Percentiles rank a stretch among this genome's conserved stretches.
phyloP scores from a whole-genome alignment of 2,329 filamentous ascomycete species.

The Aspergillus tanneri region DNA sequence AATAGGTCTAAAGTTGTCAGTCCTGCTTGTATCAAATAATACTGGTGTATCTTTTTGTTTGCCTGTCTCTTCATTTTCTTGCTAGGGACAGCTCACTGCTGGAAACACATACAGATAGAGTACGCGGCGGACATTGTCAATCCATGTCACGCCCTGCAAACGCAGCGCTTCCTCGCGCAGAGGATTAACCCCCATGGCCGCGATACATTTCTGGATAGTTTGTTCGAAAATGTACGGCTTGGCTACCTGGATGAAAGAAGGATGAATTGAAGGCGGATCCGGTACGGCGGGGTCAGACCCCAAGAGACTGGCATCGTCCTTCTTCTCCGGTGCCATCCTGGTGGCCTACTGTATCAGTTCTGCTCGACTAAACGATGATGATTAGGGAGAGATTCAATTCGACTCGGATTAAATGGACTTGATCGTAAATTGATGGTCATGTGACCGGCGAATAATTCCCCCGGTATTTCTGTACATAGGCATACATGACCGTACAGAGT shows the following conservation, averaged over 20 bases:
- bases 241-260: constrained; percentile 63
- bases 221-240: constrained; percentile 81
- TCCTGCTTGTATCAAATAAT: constrained; percentile 2
- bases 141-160: constrained; percentile 82
- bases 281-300: constrained; percentile 16
- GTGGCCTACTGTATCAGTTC: not conserved
- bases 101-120: constrained; percentile 68
- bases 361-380: not conserved
- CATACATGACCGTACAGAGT: no score
- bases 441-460: no score
- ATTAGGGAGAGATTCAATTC: no score
- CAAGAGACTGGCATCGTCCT: constrained; percentile 15
- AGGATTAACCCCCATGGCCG: constrained; percentile 67
- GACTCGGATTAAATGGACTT: no score
- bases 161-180: constrained; percentile 77
- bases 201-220: constrained; percentile 70
- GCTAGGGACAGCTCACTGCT: not conserved
- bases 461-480: no score
- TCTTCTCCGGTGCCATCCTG: constrained; percentile 25
- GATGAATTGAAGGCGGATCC: constrained; percentile 53
- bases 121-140: constrained; percentile 76
- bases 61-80: constrained; percentile 5
- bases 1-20: constrained; percentile 62
- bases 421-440: no score
- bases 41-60: not conserved